Evolutionary conservation across 148 eudicot genomes (phyloP), one percentile per base, ranked within the genome.

Genomic region (Mesembryanthemum crystallinum): DNA sequence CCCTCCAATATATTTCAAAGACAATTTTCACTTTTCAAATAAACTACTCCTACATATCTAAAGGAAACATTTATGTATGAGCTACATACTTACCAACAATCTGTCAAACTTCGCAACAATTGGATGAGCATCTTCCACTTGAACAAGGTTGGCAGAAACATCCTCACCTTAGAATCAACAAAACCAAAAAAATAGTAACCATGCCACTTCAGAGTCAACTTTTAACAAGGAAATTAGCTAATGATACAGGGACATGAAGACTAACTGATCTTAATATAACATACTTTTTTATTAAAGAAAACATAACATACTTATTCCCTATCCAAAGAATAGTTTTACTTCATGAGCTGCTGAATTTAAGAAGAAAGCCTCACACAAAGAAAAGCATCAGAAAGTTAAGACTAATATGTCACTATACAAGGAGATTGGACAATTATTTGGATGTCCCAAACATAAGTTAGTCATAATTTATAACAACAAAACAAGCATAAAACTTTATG

Each of bases 61-160:
- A 55, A 63, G 13, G 55, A 21, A 72, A 23, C 43, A 14, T 71
- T 20, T 14, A 76, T 45, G 62, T 55, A 20, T 51, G 51, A 33
- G 65, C 70, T 33, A 43, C 32, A 76, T 72, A 77, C 94, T 86
- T 89, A 95, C 99, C 92, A 95, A 70, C 74, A 95, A 78, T 76
- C 96, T 82, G 83, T 87, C 91, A 81, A 95, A 87, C 83, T 89
- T 92, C 49, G 87, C 84, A 68, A 77, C 74, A 67, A 80, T 76
- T 4, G 91, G 89, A 80, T 86, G 82, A 73, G 84, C 78, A 70
- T 86, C 85, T 83, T 82, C 87, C 88, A 85, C 64, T 51, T 79
- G 90, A 78, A 72, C 78, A 77, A 82, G 82, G 60, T 60, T 64
- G 65, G 72, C 79, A 75, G 84, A 62, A 27, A 71, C 70, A 29